Conservation (phyloP, 139 green algal species). For the Chlamydomonas eustigma region DNA sequence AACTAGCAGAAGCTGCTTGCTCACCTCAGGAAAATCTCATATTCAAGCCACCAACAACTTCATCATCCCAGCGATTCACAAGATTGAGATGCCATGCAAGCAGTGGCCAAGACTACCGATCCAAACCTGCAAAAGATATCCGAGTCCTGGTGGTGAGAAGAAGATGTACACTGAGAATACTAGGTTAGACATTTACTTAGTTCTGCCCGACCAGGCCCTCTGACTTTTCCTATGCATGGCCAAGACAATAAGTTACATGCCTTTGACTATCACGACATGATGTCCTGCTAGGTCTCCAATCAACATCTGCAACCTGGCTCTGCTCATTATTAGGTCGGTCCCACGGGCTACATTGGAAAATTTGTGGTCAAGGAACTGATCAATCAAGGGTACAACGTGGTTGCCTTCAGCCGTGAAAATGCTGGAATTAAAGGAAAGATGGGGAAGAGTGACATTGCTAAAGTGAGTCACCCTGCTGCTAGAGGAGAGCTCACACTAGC, state of each 20-base stretch:
- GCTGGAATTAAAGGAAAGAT: conserved; percentile 90
- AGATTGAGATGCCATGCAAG: too few species aligned
- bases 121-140: conserved; percentile 63
- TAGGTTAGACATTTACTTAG: neutral
- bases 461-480: too few species aligned
- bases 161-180: neutral
- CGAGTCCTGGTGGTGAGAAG: conserved; percentile 77
- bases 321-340: conserved; percentile 35
- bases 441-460: conserved; percentile 61
- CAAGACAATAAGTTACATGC: too few species aligned
- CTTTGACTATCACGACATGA: too few species aligned
- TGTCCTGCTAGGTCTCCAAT: neutral
- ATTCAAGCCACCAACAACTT: too few species aligned
- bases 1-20: too few species aligned
- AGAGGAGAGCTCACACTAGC: too few species aligned
- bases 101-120: conserved; percentile 72
- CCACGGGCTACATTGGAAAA: conserved; percentile 98
- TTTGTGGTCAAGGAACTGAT: conserved; percentile 68
- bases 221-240: neutral
- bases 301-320: neutral
- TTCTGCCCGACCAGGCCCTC: neutral
- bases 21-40: too few species aligned
- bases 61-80: too few species aligned
- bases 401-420: conserved; percentile 80
- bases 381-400: conserved; percentile 69